phyloP scores from a whole-genome alignment of 805 yeast species.

The Phaffomyces opuntiae region DNA sequence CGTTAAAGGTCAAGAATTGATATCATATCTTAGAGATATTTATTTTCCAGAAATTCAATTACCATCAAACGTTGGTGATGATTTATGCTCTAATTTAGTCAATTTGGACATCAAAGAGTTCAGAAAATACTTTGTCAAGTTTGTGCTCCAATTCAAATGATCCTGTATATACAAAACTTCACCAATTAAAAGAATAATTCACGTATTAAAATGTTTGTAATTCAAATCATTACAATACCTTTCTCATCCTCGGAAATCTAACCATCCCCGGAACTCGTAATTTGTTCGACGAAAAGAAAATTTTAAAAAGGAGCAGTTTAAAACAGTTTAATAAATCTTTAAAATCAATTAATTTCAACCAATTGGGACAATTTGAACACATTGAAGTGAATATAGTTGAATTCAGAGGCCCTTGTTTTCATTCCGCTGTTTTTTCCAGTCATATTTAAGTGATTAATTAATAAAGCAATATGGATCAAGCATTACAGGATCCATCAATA shows the following conservation, averaged over 20 bases:
- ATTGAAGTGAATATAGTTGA: no score
- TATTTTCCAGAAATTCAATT: constrained; percentile 49
- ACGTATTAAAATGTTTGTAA: not conserved
- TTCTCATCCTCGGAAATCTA: no score
- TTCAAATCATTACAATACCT: no score
- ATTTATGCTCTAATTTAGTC: constrained; percentile 54
- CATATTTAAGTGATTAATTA: not conserved
- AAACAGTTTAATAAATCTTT: no score
- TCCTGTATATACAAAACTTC: not conserved
- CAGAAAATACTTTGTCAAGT: constrained; percentile 57
- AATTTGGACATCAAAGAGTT: constrained; percentile 54
- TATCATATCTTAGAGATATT: constrained; percentile 44
- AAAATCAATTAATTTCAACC: no score
- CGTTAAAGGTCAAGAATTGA: constrained; percentile 39
- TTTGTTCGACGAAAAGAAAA: no score
- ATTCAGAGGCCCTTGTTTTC: no score
- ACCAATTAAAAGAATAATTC: not conserved
- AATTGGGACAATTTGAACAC: no score
- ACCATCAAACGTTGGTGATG: constrained; percentile 51
- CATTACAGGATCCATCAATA: constrained; percentile 17
- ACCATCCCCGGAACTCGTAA: no score
- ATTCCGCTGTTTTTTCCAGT: no score
- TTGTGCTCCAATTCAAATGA: constrained; percentile 29
- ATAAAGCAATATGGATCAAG: constrained; percentile 8
- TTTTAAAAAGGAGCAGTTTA: no score